Base-by-base conservation (phyloP, 1,284 basidiomycete genomes). In the Boletus semigastroideus region DNA sequence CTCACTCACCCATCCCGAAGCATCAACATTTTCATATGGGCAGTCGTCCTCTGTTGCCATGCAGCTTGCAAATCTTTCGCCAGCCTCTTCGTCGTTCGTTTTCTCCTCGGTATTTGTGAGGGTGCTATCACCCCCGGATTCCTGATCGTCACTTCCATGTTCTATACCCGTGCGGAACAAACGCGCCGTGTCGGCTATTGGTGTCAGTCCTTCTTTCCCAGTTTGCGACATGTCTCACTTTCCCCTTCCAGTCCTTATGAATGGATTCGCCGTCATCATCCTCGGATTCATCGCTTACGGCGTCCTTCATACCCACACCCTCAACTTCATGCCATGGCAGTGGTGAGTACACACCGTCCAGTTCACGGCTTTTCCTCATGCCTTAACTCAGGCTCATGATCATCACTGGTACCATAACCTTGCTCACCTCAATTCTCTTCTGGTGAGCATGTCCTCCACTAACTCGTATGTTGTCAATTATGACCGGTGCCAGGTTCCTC, bases 51-150 rank as follows among this genome's bases (percentile, higher is more conserved):
- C 14, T 72, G 73, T 49, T 72, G 67, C 25, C 79, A 84, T 55
- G 79, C 80, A 0, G 79, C 79, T 0, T 84, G 83, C 60, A 71
- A 70, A 43, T 78, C 73, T 46, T 86, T 84, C 51, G 75, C 68
- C 5, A 77, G 74, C 1, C 71, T 85, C 14, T 78, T 84, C 55
- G 71, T 65, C 19, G 68, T 73, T 11, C 77, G 77, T 33, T 72
- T 82, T 50, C 74, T 81, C 31, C 72, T 86, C 31, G 83, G 84
- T 19, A 68, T 77, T 28, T 81, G 78, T 55, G 77, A 84, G 72
- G 87, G 87, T 14, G 82, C 83, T 4, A 88, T 92, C 58, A 92
- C 89, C 1, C 84, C 87, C n/a, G 87, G 86, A 5, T 92, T 91
- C 69, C 74, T 92, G 75, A 82, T 92, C 60, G 76, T 82, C 51